A percentile compares a stretch with the other conserved stretches of the same genome.
Conservation (phyloP, 192 early-diverging fungal genomes). For the Cetraspora pellucida region DNA sequence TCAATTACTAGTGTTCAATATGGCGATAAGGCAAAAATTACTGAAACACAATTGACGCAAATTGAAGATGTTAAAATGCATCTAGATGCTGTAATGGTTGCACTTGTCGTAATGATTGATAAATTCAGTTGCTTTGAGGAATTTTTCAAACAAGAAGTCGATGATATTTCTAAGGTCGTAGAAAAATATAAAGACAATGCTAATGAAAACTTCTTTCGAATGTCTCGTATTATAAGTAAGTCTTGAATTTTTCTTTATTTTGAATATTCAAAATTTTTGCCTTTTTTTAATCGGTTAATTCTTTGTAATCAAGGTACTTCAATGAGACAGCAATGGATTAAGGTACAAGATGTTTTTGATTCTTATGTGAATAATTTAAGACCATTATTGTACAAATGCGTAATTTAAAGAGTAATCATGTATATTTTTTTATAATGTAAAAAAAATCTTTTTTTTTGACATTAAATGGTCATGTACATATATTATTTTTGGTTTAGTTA, state of each 20-base stretch:
- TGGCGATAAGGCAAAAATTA: not conserved
- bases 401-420: no score
- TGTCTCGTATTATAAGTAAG: not conserved
- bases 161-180: not conserved
- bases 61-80: not conserved
- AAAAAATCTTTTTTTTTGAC: no score
- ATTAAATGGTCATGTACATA: no score
- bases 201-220: not conserved
- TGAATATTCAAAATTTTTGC: no score
- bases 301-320: not conserved
- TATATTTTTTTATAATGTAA: no score
- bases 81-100: not conserved
- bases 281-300: no score
- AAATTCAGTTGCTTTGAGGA: not conserved
- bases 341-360: not conserved
- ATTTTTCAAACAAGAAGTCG: not conserved
- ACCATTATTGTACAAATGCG: no score
- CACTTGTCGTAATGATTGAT: not conserved
- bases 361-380: not conserved
- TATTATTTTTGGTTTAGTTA: no score
- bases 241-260: no score
- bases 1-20: not conserved
- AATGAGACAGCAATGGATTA: not conserved
- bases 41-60: slow-evolving; percentile 5
- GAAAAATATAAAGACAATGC: not conserved